Evolutionary conservation across 371 early-diverging fungal species (phyloP), one percentile per base, ranked within the genome.

Genomic region (Gilbertella persicaria): DNA sequence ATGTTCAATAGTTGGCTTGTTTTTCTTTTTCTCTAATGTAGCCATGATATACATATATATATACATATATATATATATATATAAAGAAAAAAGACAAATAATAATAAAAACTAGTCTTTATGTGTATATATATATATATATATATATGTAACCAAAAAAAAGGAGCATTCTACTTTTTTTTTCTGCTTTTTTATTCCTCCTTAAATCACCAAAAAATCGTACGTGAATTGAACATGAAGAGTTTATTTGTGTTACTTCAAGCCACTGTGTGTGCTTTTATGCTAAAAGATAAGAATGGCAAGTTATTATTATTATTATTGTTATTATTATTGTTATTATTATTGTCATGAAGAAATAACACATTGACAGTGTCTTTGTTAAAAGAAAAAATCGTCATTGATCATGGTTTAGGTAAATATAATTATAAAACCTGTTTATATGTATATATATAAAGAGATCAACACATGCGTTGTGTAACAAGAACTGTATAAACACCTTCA

Each of bases 351-450:
- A n/a, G 16, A 20, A 19, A 14, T 35, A 20, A 20, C n/a, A 13
- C 8, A 26, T 33, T 5, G n/a, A 4, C 19, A 44, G 37, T 38
- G 26, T 13, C 25, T n/a, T 17, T 25, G 9, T 36, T 19, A 8
- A 26, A 38, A 50, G 55, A 56, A 41, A 55, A 37, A 30, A 49
- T 40, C 4, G 52, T 48, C 14, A 43, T 62, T 26, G 53, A 56
- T 30, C 56, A 62, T 56, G 62, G 62, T 21, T 49, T 62, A 45
- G 52, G 62, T 56, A 62, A 26, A 33, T n/a, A 33, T 33, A 3
- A 3, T 3, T n/a, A 26, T 26, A 49, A 47, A 48, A 47, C 48
- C 48, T 37, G 48, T 45, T 41, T 46, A 33, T 37, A 24, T 10
- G 12, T 30, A 35, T 25, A n/a, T n/a, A n/a, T n/a, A n/a, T n/a